These are phyloP conservation scores for Ogataea trehaloabstinens DNA, from an alignment of 805 yeast species.

Conservation along the genomic window DNA sequence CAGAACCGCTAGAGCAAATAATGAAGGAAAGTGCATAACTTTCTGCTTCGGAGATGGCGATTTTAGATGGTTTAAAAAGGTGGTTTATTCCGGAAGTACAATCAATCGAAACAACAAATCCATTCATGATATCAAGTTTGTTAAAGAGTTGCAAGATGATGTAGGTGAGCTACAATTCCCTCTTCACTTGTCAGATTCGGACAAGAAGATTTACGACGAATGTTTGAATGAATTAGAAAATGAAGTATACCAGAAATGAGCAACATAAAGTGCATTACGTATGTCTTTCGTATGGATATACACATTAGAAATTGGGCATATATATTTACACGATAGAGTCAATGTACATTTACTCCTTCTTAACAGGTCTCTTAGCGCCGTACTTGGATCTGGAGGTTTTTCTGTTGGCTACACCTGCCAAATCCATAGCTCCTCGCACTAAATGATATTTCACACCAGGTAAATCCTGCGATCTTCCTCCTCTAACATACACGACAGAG, in stretches of 20 bases:
- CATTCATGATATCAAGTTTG: constrained; percentile 33
- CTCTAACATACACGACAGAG: constrained; percentile 91
- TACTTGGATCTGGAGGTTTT: constrained; percentile 86
- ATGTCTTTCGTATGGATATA: no score
- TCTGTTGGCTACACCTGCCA: constrained; percentile 93
- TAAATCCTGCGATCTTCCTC: constrained; percentile 97
- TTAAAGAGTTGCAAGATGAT: constrained; percentile 17
- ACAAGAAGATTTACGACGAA: constrained; percentile 40
- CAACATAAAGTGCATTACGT: no score
- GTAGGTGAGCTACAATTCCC: constrained; percentile 16
- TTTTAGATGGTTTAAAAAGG: constrained; percentile 54
- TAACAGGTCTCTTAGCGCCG: constrained; percentile 84
- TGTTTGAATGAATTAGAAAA: constrained; percentile 44
- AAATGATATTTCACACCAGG: constrained; percentile 97
- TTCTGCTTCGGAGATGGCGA: constrained; percentile 80
- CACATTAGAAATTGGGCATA: no score
- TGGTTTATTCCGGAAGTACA: constrained; percentile 45
- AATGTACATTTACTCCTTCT: constrained; percentile 29
- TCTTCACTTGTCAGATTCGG: constrained; percentile 34
- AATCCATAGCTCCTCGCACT: constrained; percentile 89
- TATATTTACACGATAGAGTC: no score
- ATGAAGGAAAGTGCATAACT: constrained; percentile 70
- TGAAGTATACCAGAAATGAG: constrained; percentile 31
- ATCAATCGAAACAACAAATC: constrained; percentile 48
- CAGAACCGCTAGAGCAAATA: constrained; percentile 93